Conservation (phyloP, 73 alveolate species). For the Symbiodinium natans region DNA sequence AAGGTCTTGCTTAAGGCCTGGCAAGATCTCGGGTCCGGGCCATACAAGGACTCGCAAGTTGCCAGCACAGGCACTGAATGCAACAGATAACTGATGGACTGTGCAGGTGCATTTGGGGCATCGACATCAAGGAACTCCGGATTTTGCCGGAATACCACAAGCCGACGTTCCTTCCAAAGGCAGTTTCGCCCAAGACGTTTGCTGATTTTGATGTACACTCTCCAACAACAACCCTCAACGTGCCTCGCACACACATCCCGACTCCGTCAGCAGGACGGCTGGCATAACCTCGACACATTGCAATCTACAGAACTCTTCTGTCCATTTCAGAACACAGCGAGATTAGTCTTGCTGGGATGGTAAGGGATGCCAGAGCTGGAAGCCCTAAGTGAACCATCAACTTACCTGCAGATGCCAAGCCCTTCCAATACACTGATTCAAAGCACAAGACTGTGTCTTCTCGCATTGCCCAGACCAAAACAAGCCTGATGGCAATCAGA, state of each 20-base stretch:
- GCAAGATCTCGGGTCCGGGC: background rate
- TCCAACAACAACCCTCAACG: background rate
- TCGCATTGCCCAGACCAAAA: too few species aligned
- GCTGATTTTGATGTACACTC: background rate
- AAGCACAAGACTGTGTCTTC: too few species aligned
- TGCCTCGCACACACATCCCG: conserved; percentile 88
- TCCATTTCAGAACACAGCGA: too few species aligned
- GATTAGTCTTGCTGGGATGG: background rate
- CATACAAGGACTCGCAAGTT: background rate
- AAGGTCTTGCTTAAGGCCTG: conserved; percentile 66
- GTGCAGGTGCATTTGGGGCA: background rate
- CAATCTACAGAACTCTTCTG: too few species aligned
- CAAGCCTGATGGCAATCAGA: too few species aligned
- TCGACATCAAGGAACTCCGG: conserved; percentile 47
- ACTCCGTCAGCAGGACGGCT: conserved; percentile 42
- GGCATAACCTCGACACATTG: conserved; percentile 23
- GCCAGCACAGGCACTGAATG: background rate
- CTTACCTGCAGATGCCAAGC: too few species aligned
- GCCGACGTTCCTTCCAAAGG: conserved; percentile 48
- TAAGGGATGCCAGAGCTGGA: background rate
- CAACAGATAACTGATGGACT: background rate
- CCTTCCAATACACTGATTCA: too few species aligned
- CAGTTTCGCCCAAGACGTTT: background rate
- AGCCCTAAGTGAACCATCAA: background rate
- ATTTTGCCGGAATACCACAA: conserved; percentile 55